phyloP scores from a whole-genome alignment of 345 rosid species.

The Hibiscus trionum region DNA sequence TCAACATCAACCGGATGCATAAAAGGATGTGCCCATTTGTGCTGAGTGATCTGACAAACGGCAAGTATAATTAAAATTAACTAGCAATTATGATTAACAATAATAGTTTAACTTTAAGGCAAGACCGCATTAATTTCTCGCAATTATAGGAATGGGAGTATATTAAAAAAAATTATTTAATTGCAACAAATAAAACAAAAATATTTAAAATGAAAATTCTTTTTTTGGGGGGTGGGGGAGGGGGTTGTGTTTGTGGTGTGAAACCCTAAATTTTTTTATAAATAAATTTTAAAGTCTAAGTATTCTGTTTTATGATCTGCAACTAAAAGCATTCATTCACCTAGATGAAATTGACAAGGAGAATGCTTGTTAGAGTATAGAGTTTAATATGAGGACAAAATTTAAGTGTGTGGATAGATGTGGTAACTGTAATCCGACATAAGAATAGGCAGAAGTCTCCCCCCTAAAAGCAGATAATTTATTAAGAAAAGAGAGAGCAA shows the following conservation, averaged over 20 bases:
- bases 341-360: not conserved
- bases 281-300: not conserved
- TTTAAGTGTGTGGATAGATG: not conserved
- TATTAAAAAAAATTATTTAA: not conserved
- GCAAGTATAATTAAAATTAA: conserved; percentile 2
- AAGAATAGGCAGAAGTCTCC: not conserved
- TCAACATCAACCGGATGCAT: conserved; percentile 68
- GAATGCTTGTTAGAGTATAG: not conserved
- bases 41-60: conserved; percentile 48
- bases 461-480: not conserved
- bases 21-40: conserved; percentile 75
- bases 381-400: not conserved
- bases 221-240: too few relatives aligned
- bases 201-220: not conserved
- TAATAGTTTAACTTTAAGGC: not conserved
- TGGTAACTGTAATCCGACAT: not conserved
- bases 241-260: not conserved
- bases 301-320: not conserved
- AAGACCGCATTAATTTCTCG: not conserved
- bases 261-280: not conserved
- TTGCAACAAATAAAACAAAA: not conserved
- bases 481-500: not conserved
- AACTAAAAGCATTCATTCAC: not conserved
- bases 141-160: not conserved
- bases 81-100: not conserved